These are phyloP conservation scores for Aspergillus sp. DNA, from an alignment of 2,329 filamentous ascomycete genomes.

Conservation along the genomic window DNA sequence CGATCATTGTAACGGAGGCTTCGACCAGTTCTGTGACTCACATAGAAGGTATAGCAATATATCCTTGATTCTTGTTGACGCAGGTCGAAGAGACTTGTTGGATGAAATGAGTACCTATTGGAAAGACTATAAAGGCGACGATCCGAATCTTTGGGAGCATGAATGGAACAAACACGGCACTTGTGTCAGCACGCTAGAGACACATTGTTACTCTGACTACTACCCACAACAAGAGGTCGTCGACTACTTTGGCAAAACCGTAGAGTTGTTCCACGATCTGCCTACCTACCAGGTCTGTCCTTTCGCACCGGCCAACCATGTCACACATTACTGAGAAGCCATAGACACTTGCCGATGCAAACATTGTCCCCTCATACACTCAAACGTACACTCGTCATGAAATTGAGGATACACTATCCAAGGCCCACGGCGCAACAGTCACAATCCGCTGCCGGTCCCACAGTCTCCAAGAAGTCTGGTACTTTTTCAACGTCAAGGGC, in stretches of 20 bases:
- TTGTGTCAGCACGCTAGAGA: constrained; percentile 69
- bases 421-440: constrained; percentile 54
- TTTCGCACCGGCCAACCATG: neutral
- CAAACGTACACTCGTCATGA: constrained; percentile 59
- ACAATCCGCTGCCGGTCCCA: constrained; percentile 57
- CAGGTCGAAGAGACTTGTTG: constrained; percentile 57
- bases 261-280: constrained; percentile 65
- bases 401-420: constrained; percentile 59
- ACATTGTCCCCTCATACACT: constrained; percentile 53
- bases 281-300: constrained; percentile 59
- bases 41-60: constrained; percentile 66
- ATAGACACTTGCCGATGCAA: constrained; percentile 59
- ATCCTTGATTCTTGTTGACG: constrained; percentile 57
- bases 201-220: constrained; percentile 66
- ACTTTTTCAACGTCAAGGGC: constrained; percentile 62
- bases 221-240: constrained; percentile 62
- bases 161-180: constrained; percentile 75
- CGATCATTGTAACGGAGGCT: constrained; percentile 69
- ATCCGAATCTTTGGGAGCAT: constrained; percentile 69
- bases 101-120: constrained; percentile 70
- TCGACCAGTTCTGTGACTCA: constrained; percentile 64
- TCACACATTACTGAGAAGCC: constrained; percentile 7
- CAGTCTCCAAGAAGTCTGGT: constrained; percentile 58
- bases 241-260: constrained; percentile 67
- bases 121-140: constrained; percentile 66